Percentiles rank a stretch among this genome's conserved stretches.
phyloP scores from a whole-genome alignment of 2,329 filamentous ascomycete species.

The Ciborinia camelliae region DNA sequence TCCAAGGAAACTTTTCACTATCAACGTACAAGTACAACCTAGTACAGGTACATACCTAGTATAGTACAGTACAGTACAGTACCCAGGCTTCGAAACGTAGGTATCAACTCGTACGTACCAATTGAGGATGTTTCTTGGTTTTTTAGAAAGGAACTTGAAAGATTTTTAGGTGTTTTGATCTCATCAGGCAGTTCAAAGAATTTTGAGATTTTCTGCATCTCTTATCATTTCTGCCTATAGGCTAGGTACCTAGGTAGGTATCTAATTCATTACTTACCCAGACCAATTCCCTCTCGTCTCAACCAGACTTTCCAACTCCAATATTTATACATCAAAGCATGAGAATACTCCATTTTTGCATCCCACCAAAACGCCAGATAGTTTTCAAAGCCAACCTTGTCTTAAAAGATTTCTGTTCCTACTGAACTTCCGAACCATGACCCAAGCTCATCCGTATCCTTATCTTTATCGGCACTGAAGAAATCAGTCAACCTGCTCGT shows the following conservation, averaged over 20 bases:
- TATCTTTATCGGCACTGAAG: conserved; percentile 47
- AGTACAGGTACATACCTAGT: no score
- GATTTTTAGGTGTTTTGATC: not conserved
- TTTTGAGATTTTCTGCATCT: not conserved
- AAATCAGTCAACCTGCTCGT: conserved; percentile 73
- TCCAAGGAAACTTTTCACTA: not conserved
- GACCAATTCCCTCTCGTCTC: not conserved
- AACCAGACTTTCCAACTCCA: not conserved
- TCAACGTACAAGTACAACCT: no score
- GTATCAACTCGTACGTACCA: not conserved
- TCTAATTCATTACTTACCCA: no score
- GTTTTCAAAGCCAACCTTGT: not conserved
- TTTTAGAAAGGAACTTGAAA: not conserved
- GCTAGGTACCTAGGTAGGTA: no score
- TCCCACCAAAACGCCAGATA: not conserved
- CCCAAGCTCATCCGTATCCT: conserved; percentile 57
- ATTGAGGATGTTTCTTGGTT: not conserved
- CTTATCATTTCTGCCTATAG: not conserved
- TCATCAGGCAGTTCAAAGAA: not conserved
- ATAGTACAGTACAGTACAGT: no score
- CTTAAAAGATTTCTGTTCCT: conserved; percentile 35
- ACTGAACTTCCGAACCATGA: conserved; percentile 69
- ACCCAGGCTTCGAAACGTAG: no score
- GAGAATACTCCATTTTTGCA: not conserved
- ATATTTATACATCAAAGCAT: not conserved